Conservation (phyloP, 78 protist species). For the Dictyostelium citrinum region DNA sequence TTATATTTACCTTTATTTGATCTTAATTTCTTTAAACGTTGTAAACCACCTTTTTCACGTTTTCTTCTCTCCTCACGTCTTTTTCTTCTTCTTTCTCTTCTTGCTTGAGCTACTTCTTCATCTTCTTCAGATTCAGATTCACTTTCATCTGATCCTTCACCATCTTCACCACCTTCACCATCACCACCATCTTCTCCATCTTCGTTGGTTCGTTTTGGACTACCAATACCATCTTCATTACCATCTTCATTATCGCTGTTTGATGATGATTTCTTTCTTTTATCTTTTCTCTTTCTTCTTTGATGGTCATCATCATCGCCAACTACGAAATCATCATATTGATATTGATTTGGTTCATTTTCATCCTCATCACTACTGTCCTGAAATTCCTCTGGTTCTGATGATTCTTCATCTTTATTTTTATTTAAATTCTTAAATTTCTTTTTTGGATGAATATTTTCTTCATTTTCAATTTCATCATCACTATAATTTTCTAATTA, state of each 20-base stretch:
- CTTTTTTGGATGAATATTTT: background rate
- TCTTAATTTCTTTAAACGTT: slow-evolving; percentile 21
- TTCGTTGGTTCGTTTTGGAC: background rate
- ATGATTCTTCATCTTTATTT: background rate
- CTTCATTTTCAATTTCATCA: slow-evolving; percentile 18
- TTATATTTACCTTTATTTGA: slow-evolving; percentile 26
- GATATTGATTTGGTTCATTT: slow-evolving; percentile 36
- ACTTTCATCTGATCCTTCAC: slow-evolving; percentile 7
- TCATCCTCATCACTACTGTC: slow-evolving; percentile 73
- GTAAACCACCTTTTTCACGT: background rate
- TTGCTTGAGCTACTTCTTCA: background rate
- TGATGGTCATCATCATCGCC: background rate
- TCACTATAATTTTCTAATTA: slow-evolving; percentile 46
- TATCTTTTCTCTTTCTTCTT: background rate
- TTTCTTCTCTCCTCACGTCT: slow-evolving; percentile 31
- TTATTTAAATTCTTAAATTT: background rate
- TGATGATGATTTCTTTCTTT: background rate
- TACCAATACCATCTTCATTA: background rate
- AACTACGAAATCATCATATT: slow-evolving; percentile 58
- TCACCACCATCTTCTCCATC: background rate
- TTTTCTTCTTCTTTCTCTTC: slow-evolving; percentile 19
- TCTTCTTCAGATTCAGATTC: background rate
- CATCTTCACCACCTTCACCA: background rate
- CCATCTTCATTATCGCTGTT: background rate
- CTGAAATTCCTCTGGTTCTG: background rate